Percentiles rank a stretch among this genome's conserved stretches.
These are phyloP conservation scores for Stenogyne calaminthoides DNA, from an alignment of 305 asterid genomes.

Conservation along the genomic window DNA sequence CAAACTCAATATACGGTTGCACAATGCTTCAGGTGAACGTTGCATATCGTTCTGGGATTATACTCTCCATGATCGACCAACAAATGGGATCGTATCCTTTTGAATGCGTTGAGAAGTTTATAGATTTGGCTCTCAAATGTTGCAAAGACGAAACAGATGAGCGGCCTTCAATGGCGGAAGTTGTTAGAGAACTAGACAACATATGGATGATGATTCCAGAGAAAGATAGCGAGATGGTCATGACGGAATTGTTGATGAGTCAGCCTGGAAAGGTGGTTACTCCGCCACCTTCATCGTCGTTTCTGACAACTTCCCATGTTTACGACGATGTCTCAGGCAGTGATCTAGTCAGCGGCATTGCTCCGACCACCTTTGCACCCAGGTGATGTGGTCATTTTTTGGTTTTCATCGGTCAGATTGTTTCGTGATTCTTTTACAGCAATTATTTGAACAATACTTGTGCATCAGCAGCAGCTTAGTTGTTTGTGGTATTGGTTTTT, in stretches of 20 bases:
- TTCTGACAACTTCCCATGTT: constrained; percentile 42
- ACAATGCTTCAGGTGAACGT: constrained; percentile 54
- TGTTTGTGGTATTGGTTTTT: no score
- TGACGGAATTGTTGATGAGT: constrained; percentile 39
- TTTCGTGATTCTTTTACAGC: background rate
- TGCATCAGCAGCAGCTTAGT: background rate
- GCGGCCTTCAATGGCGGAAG: constrained; percentile 79
- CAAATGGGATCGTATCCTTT: constrained; percentile 85
- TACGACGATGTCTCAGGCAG: constrained; percentile 67
- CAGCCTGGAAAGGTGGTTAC: constrained; percentile 36
- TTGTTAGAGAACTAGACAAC: constrained; percentile 75
- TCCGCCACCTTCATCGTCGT: constrained; percentile 46
- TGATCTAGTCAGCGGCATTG: constrained; percentile 71
- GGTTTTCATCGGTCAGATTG: background rate
- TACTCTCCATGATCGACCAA: constrained; percentile 72
- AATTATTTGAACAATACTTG: background rate
- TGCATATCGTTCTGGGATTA: constrained; percentile 62
- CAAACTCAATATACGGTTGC: no score
- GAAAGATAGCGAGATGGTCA: constrained; percentile 4
- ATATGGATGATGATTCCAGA: constrained; percentile 82
- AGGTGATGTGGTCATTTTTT: constrained; percentile 41
- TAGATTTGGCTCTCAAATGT: constrained; percentile 72
- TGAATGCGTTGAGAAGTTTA: constrained; percentile 74
- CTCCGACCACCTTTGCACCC: constrained; percentile 54
- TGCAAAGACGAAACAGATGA: constrained; percentile 72